Evolutionary conservation across 2,329 filamentous ascomycete genomes (phyloP).

Genomic region (Scedosporium apiospermum): DNA sequence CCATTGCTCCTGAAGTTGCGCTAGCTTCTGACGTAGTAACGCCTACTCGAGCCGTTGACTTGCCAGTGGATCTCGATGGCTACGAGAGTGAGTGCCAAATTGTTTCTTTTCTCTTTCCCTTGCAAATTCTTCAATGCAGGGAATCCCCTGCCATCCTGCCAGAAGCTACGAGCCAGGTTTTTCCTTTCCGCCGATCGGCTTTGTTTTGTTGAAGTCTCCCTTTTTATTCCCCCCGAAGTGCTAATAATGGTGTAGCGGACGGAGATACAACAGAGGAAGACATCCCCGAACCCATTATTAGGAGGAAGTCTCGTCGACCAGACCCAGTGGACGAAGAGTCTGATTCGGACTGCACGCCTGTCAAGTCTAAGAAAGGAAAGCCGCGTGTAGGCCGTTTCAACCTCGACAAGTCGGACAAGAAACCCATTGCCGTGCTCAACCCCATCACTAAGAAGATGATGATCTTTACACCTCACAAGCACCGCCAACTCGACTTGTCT

Average conservation of each 20-base stretch:
- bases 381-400: slow-evolving; percentile 46
- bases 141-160: not conserved
- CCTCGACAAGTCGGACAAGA: slow-evolving; percentile 42
- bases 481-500: slow-evolving; percentile 40
- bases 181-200: no score
- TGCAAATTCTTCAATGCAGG: not conserved
- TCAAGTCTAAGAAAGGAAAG: slow-evolving; percentile 38
- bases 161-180: not conserved
- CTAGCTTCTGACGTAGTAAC: slow-evolving; percentile 14
- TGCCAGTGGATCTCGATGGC: slow-evolving; percentile 38
- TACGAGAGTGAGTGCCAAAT: slow-evolving; percentile 46
- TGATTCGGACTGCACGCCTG: slow-evolving; percentile 36
- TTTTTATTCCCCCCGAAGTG: not conserved
- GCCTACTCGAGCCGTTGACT: slow-evolving; percentile 22
- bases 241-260: slow-evolving; percentile 32
- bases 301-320: slow-evolving; percentile 36
- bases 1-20: slow-evolving; percentile 9
- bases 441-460: slow-evolving; percentile 51
- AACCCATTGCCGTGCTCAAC: slow-evolving; percentile 50
- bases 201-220: not conserved
- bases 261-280: slow-evolving; percentile 56
- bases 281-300: slow-evolving; percentile 36
- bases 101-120: not conserved
- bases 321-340: slow-evolving; percentile 26
- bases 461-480: slow-evolving; percentile 48